Evolutionary conservation across 768 basidiomycete species (phyloP), one percentile per base, ranked within the genome.

Genomic region (Cystoderma amianthinum): DNA sequence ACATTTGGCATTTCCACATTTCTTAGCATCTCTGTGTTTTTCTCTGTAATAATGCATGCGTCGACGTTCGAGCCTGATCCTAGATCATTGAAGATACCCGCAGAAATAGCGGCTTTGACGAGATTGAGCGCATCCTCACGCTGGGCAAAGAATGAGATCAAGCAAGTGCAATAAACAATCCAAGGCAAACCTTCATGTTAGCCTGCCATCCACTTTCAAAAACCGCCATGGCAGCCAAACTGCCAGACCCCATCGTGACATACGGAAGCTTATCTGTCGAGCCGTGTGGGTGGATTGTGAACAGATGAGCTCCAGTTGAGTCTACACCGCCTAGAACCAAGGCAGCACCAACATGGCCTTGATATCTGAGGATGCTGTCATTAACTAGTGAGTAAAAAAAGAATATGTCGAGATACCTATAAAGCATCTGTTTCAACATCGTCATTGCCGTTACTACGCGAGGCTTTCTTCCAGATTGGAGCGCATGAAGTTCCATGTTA

Each of bases 1-100:
- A 85, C 75, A 58, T 93, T 94, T 1, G 96, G 96, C 71, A 76
- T 93, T 62, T 87, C 83, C 57, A 86, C 87, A 67, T 97, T 97
- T 47, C 96, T 77, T 44, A 97, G 67, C 87, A 88, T 94, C 62
- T 96, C 92, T 0, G 93, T 94, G 45, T 80, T 69, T 36, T 73
- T 66, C 34, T 84, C 82, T 3, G 90, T 93, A 64, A 99, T 94
- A 50, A 98, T 77, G 60, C 94, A 95, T 1, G 93, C 95, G 61
- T 99, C 96, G 53, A 98, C 79, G 59, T 99, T 98, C n/a, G 90
- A 93, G 32, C 96, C 96, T 1, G 95, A 97, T 3, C 96, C 96
- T 23, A 98, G 79, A 69, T 99, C 96, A 68, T 99, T 98, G 78
- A 96, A 98, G 58, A 99, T 94, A 75, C 96, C 96, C 2, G 91